These are phyloP conservation scores for Fusarium begoniae DNA, from an alignment of 2,329 filamentous ascomycete species.

Conservation along the genomic window DNA sequence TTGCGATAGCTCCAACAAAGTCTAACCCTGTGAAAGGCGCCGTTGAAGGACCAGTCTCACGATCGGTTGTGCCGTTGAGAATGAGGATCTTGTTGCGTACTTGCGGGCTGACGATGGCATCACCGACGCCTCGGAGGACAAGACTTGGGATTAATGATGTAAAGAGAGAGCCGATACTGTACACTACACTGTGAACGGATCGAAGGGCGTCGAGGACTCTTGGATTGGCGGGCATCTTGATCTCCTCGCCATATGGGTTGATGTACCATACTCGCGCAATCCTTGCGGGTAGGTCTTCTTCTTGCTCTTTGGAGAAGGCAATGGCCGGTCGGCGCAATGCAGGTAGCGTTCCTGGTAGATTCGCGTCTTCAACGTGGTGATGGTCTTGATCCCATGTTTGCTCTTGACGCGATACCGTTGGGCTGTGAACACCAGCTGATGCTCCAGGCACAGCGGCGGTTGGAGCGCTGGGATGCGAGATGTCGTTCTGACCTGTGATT, in stretches of 20 bases:
- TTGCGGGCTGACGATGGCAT: constrained; percentile 56
- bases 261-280: constrained; percentile 95
- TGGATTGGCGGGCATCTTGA: constrained; percentile 83
- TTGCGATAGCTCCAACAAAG: constrained; percentile 82
- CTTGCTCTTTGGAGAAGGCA: constrained; percentile 77
- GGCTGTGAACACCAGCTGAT: constrained; percentile 43
- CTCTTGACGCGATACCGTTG: constrained; percentile 53
- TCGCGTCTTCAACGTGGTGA: constrained; percentile 80
- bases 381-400: constrained; percentile 63
- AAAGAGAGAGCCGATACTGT: constrained; percentile 93
- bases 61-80: constrained; percentile 83
- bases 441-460: constrained; percentile 55
- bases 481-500: constrained; percentile 92
- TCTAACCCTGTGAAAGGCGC: constrained; percentile 77
- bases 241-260: constrained; percentile 98
- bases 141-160: constrained; percentile 88
- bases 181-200: constrained; percentile 76
- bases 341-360: constrained; percentile 82
- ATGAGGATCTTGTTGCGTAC: constrained; percentile 80
- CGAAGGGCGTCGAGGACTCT: constrained; percentile 76
- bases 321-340: constrained; percentile 84
- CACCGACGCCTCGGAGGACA: constrained; percentile 77
- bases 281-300: constrained; percentile 78
- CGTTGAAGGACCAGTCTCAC: constrained; percentile 80
- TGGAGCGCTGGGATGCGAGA: constrained; percentile 81